phyloP scores from a whole-genome alignment of 2,329 filamentous ascomycete genomes.

The Xylariaceae sp. region DNA sequence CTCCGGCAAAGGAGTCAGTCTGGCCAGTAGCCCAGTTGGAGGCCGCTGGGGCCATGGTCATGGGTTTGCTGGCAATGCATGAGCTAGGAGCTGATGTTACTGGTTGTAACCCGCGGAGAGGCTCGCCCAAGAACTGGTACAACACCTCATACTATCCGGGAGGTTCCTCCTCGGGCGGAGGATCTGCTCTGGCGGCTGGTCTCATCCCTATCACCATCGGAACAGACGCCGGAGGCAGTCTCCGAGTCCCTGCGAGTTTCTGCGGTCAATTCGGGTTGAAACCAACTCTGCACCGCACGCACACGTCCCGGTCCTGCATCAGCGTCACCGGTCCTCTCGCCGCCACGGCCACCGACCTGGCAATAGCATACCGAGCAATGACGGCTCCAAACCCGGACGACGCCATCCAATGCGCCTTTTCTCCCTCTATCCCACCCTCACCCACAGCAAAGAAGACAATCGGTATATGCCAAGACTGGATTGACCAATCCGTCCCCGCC shows the following conservation, averaged over 20 bases:
- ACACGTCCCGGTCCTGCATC: slow-evolving; percentile 48
- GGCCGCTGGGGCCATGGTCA: slow-evolving; percentile 67
- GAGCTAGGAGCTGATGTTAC: slow-evolving; percentile 75
- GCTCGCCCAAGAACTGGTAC: slow-evolving; percentile 72
- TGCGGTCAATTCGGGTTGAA: slow-evolving; percentile 82
- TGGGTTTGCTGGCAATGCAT: slow-evolving; percentile 77
- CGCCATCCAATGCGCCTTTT: slow-evolving; percentile 57
- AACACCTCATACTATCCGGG: slow-evolving; percentile 74
- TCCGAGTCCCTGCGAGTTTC: slow-evolving; percentile 68
- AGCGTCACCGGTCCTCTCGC: slow-evolving; percentile 71
- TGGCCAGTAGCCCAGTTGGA: slow-evolving; percentile 69
- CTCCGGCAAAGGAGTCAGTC: slow-evolving; percentile 48
- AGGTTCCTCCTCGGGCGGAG: slow-evolving; percentile 73
- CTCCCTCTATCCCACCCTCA: slow-evolving; percentile 45
- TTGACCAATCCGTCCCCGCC: slow-evolving; percentile 59
- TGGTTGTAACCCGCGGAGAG: slow-evolving; percentile 73
- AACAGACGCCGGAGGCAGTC: slow-evolving; percentile 69
- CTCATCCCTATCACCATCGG: slow-evolving; percentile 71
- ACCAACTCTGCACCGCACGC: slow-evolving; percentile 65
- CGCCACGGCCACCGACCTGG: slow-evolving; percentile 69
- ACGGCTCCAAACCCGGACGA: slow-evolving; percentile 63
- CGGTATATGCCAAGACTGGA: slow-evolving; percentile 65
- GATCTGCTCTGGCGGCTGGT: slow-evolving; percentile 63
- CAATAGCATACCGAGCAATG: slow-evolving; percentile 77
- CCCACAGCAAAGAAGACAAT: slow-evolving; percentile 53